Conservation (phyloP, 495 filamentous ascomycete genomes). For the Achaetomiella virescens region DNA sequence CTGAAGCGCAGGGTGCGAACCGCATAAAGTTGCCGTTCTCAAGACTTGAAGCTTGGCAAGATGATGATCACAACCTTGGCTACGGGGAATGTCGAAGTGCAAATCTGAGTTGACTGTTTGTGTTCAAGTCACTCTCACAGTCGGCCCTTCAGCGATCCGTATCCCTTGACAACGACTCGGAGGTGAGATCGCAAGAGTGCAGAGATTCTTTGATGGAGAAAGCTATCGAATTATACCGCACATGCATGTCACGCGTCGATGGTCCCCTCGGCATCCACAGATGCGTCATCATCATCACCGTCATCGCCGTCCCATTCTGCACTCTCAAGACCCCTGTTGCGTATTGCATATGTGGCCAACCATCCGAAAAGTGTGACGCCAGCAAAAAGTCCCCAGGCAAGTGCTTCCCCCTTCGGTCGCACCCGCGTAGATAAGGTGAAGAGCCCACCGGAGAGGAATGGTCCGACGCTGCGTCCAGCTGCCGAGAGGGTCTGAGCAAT, state of each 20-base stretch:
- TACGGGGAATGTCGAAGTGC: too few species aligned
- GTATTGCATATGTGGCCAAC: conserved; percentile 65
- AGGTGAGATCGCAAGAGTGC: too few species aligned
- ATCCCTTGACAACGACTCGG: too few species aligned
- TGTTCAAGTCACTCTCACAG: too few species aligned
- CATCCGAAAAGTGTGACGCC: conserved; percentile 72
- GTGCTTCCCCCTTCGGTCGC: conserved; percentile 70
- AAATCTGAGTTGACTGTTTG: too few species aligned
- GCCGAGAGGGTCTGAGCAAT: conserved; percentile 92
- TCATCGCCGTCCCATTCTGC: conserved; percentile 35
- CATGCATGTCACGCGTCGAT: neutral
- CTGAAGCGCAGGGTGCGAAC: too few species aligned
- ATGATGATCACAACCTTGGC: too few species aligned
- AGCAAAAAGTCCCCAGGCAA: conserved; percentile 79
- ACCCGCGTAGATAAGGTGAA: conserved; percentile 68
- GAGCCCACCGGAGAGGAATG: conserved; percentile 77
- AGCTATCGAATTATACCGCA: too few species aligned
- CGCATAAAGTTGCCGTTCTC: too few species aligned
- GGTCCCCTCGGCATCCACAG: neutral
- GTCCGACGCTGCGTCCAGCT: conserved; percentile 80
- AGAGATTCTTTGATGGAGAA: too few species aligned
- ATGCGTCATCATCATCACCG: neutral
- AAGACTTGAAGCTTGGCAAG: too few species aligned
- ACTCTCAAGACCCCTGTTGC: conserved; percentile 53
- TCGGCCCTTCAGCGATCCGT: too few species aligned